These are phyloP conservation scores for Begonia masoniana DNA, from an alignment of 306 rosid species.

Conservation along the genomic window DNA sequence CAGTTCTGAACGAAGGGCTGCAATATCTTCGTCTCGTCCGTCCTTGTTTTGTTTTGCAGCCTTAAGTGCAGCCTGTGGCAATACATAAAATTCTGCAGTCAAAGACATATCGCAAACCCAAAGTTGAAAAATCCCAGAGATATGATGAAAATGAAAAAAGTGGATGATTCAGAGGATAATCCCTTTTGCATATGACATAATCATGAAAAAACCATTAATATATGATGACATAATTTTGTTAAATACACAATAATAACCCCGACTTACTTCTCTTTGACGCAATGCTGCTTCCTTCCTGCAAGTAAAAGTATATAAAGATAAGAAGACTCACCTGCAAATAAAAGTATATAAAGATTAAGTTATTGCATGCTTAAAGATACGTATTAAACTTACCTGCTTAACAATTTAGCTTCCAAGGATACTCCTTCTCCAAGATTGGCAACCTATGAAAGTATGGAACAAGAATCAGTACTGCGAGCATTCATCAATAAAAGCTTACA, in stretches of 20 bases:
- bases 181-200: no score
- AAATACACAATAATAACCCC: background rate
- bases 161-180: slow-evolving; percentile 5
- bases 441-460: slow-evolving; percentile 40
- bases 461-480: no score
- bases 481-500: no score
- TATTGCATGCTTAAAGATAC: background rate
- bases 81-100: slow-evolving; percentile 19
- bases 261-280: slow-evolving; percentile 90
- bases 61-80: slow-evolving; percentile 74
- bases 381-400: slow-evolving; percentile 52
- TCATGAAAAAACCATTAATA: no score
- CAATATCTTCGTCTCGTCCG: slow-evolving; percentile 65
- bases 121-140: background rate
- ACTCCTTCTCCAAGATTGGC: slow-evolving; percentile 96
- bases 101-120: slow-evolving; percentile 7
- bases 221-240: no score
- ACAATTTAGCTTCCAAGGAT: slow-evolving; percentile 83
- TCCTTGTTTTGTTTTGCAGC: slow-evolving; percentile 77
- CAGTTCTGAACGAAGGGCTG: slow-evolving; percentile 68
- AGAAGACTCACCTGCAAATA: slow-evolving; percentile 1
- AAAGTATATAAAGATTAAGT: no score
- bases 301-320: slow-evolving; percentile 18
- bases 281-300: slow-evolving; percentile 93
- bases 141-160: background rate